Evolutionary conservation across 139 green algal genomes (phyloP).

Genomic region (Mesotaenium endlicherianum): DNA sequence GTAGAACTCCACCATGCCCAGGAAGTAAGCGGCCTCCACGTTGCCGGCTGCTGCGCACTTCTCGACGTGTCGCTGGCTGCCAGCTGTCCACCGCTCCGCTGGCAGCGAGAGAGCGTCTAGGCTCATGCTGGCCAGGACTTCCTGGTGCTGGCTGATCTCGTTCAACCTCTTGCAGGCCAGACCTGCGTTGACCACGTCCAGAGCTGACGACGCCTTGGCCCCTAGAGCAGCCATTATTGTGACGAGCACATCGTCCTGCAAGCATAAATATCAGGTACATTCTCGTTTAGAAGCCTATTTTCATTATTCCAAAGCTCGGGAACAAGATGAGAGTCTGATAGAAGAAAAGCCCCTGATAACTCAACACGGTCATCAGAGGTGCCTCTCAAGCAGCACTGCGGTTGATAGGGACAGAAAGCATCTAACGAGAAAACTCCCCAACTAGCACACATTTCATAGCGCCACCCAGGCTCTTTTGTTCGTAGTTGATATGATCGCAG

Average conservation of each 20-base stretch:
- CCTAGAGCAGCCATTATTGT: slow-evolving; percentile 25
- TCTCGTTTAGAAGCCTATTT: too few species aligned
- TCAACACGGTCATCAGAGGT: too few species aligned
- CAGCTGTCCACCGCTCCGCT: neutral
- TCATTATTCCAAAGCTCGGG: too few species aligned
- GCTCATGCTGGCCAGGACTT: neutral
- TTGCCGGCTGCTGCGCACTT: slow-evolving; percentile 31
- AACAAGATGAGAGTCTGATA: too few species aligned
- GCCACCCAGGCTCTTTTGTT: too few species aligned
- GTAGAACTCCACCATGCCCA: slow-evolving; percentile 42
- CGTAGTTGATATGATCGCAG: too few species aligned
- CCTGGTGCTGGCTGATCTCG: neutral
- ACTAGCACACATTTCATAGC: too few species aligned
- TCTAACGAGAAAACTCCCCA: too few species aligned
- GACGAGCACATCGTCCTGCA: slow-evolving; percentile 34
- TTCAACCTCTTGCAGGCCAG: neutral
- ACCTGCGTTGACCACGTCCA: slow-evolving; percentile 17
- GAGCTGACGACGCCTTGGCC: neutral
- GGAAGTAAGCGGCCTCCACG: slow-evolving; percentile 21
- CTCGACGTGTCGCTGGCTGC: neutral
- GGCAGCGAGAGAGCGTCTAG: neutral
- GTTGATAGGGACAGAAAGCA: too few species aligned
- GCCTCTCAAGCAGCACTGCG: too few species aligned
- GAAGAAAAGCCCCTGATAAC: too few species aligned
- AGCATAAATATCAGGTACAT: too few species aligned